Base-by-base conservation (phyloP, 306 rosid species). In the Cercis canadensis region DNA sequence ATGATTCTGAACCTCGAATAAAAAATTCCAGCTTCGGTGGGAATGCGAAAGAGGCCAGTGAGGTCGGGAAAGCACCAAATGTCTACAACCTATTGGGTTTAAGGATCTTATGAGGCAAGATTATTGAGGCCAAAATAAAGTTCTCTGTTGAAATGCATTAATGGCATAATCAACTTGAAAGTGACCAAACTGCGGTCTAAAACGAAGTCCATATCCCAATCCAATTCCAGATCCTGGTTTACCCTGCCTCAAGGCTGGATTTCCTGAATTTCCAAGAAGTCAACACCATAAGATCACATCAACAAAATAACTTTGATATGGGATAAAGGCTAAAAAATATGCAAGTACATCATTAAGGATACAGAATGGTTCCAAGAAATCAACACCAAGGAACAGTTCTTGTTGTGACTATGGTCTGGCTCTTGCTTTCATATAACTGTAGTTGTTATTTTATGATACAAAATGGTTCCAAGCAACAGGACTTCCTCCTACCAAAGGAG, bases 221-320 rank as follows among this genome's bases (percentile, higher is more conserved):
- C 94, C 93, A 29, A 87, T 29, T 39, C 97, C 97, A 33, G 82
- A 84, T 87, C 97, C n/a, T n/a, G n/a, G n/a, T n/a, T n/a, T n/a
- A n/a, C 97, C 92, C 40, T 76, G 97, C 83, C 97, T 79, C 79
- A 83, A 47, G 11, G 93, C n/a, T n/a, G n/a, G n/a, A n/a, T n/a
- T n/a, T n/a, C n/a, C n/a, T n/a, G n/a, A n/a, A n/a, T n/a, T n/a
- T n/a, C n/a, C n/a, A n/a, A n/a, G n/a, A n/a, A n/a, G n/a, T n/a
- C n/a, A n/a, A n/a, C n/a, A n/a, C n/a, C n/a, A n/a, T n/a, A n/a
- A n/a, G n/a, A n/a, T n/a, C n/a, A n/a, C n/a, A n/a, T n/a, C n/a
- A n/a, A n/a, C 92, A 63, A 93, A 96, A 83, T 83, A 85, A 74
- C 97, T 93, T 92, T 88, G 76, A 86, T 75, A 37, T 67, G n/a